A percentile compares a stretch with the other conserved stretches of the same genome.
phyloP scores from a whole-genome alignment of 768 basidiomycete species.

The Pisolithus orientalis region DNA sequence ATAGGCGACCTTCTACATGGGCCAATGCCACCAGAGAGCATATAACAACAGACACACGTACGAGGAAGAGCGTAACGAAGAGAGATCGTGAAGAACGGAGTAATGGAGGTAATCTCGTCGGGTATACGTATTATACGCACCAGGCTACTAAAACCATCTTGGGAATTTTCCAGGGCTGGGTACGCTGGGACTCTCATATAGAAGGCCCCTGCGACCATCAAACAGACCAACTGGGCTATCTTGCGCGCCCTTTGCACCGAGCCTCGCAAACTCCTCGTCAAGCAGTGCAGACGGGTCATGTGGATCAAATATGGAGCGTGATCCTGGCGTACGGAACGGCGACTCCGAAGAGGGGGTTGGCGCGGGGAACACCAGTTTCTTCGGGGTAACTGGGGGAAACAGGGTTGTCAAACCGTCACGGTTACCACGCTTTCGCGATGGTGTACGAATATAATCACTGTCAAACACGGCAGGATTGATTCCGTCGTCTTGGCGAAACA shows the following conservation, averaged over 20 bases:
- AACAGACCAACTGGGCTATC: constrained; percentile 68
- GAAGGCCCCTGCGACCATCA: constrained; percentile 47
- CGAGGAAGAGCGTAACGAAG: not conserved
- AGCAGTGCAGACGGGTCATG: constrained; percentile 63
- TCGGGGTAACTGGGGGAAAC: constrained; percentile 39
- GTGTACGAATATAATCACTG: constrained; percentile 37
- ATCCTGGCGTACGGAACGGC: constrained; percentile 45
- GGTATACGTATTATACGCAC: not conserved
- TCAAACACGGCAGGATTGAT: constrained; percentile 33
- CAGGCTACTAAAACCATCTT: constrained; percentile 45
- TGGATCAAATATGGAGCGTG: constrained; percentile 53
- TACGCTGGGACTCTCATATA: constrained; percentile 72
- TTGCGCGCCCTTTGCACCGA: constrained; percentile 35
- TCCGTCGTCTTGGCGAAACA: constrained; percentile 20
- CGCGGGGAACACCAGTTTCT: constrained; percentile 32
- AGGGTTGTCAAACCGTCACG: constrained; percentile 20
- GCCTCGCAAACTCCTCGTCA: constrained; percentile 65
- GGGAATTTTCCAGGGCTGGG: constrained; percentile 50
- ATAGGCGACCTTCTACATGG: not conserved
- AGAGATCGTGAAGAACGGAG: no score
- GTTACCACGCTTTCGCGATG: constrained; percentile 36
- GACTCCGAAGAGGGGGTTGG: constrained; percentile 27
- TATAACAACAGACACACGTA: not conserved
- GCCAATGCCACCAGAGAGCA: not conserved
- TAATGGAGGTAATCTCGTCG: not conserved